Evolutionary conservation across 257 asterid genomes (phyloP), one percentile per base, ranked within the genome.

Genomic region (Misopates orontium): DNA sequence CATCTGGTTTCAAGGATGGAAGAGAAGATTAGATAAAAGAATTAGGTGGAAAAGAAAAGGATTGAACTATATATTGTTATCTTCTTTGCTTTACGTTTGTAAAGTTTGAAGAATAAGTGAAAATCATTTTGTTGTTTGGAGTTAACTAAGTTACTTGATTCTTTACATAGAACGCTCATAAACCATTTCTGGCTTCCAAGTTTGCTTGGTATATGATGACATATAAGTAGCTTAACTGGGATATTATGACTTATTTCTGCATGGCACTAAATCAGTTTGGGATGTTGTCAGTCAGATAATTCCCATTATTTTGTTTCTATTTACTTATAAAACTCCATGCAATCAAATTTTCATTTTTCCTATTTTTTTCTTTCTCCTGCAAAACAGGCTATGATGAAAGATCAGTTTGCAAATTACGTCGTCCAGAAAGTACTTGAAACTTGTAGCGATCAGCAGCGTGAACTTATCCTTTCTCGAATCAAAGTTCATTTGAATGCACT

Each of bases 371-470:
- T 31, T 54, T 51, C 40, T 45, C 23, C 54, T 59, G 17, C 47
- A 21, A 66, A 65, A 60, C 85, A 85, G 95, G 95, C 95, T 40
- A 87, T 87, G 95, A 87, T 87, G 95, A 87, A 87, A 68, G 95
- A 87, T 56, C 95, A 87, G 42, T 87, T 87, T 69, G 95, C 92
- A n/a, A 87, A 87, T 57, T 87, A 87, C 7, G 95, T 87, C 32
- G 93, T 87, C 70, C 95, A 87, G 78, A 87, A 87, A 76, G 95
- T 87, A 36, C 83, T 87, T n/a, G 95, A 87, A 73, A 87, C 95
- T 48, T 87, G 95, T 71, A 87, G 88, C 28, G 95, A 87, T 73
- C 92, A 81, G 77, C 79, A 87, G 65, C 89, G 95, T 18, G 95
- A 87, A 67, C 76, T 87, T 70, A 87, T 87, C 78, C 68, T 87